Evolutionary conservation across 805 yeast species (phyloP).

Genomic region (Yamadazyma scolyti): DNA sequence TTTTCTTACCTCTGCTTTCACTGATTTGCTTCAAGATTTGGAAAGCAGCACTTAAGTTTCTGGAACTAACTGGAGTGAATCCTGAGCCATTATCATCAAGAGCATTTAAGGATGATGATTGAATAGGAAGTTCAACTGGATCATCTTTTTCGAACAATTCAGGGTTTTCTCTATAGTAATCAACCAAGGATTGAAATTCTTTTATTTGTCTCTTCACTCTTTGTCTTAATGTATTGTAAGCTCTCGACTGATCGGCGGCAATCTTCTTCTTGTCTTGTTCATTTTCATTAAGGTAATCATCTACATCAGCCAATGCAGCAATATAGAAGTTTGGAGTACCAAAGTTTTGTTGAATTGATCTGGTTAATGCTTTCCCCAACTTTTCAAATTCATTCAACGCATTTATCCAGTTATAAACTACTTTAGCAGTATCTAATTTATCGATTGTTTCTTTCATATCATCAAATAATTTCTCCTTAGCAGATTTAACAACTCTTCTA

Average conservation of each 20-base stretch:
- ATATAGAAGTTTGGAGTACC: slow-evolving; percentile 71
- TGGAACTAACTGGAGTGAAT: slow-evolving; percentile 36
- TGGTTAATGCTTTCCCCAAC: slow-evolving; percentile 60
- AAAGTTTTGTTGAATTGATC: slow-evolving; percentile 72
- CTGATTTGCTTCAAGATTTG: slow-evolving; percentile 67
- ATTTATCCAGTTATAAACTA: slow-evolving; percentile 74
- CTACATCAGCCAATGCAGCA: slow-evolving; percentile 66
- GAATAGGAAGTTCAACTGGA: slow-evolving; percentile 27
- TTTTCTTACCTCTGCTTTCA: slow-evolving; percentile 94
- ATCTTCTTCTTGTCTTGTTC: slow-evolving; percentile 62
- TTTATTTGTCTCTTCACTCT: slow-evolving; percentile 77
- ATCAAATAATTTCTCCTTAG: slow-evolving; percentile 87
- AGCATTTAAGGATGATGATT: slow-evolving; percentile 21
- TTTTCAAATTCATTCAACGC: slow-evolving; percentile 77
- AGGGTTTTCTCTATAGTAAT: slow-evolving; percentile 62
- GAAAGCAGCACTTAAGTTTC: slow-evolving; percentile 52
- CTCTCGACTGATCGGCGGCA: slow-evolving; percentile 78
- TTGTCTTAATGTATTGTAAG: slow-evolving; percentile 84
- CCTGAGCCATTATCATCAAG: slow-evolving; percentile 30
- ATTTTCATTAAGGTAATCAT: slow-evolving; percentile 53
- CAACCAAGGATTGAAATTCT: slow-evolving; percentile 61
- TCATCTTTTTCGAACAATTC: slow-evolving; percentile 65
- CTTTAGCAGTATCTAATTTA: slow-evolving; percentile 64
- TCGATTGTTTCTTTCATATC: slow-evolving; percentile 71
- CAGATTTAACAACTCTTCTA: slow-evolving; percentile 84